These are phyloP conservation scores for Coemansia sp. DNA, from an alignment of 192 early-diverging fungal species.

Conservation along the genomic window DNA sequence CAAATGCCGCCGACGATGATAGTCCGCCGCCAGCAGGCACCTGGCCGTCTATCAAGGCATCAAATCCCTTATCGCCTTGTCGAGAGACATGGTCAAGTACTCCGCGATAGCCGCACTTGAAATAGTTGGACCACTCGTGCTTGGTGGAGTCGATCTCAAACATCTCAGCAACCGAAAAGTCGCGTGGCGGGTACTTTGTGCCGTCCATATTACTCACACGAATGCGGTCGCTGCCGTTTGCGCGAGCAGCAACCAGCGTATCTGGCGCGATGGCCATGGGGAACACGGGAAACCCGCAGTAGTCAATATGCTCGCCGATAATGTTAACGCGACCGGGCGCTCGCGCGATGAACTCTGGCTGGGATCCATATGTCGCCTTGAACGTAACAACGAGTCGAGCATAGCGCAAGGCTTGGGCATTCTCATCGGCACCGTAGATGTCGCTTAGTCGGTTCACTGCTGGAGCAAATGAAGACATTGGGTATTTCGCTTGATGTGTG, in stretches of 20 bases:
- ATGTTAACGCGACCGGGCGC: slow-evolving; percentile 94
- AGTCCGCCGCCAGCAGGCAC: slow-evolving; percentile 88
- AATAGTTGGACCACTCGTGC: slow-evolving; percentile 91
- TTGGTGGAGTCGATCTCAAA: slow-evolving; percentile 71
- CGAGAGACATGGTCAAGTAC: slow-evolving; percentile 40
- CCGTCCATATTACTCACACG: slow-evolving; percentile 31
- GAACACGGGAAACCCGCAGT: slow-evolving; percentile 92
- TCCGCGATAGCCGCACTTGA: slow-evolving; percentile 79
- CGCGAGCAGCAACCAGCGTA: slow-evolving; percentile 36
- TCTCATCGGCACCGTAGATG: slow-evolving; percentile 40
- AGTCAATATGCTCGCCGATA: slow-evolving; percentile 98
- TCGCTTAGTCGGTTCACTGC: slow-evolving; percentile 19
- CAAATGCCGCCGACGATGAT: slow-evolving; percentile 88
- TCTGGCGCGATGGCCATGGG: slow-evolving; percentile 92
- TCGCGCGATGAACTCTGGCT: slow-evolving; percentile 82
- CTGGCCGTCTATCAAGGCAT: slow-evolving; percentile 74
- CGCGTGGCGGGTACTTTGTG: slow-evolving; percentile 38
- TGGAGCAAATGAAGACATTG: slow-evolving; percentile 8
- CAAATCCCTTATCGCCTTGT: slow-evolving; percentile 56
- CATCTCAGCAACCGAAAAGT: slow-evolving; percentile 28
- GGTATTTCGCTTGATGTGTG: neutral
- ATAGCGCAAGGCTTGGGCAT: slow-evolving; percentile 57
- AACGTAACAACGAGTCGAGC: slow-evolving; percentile 55
- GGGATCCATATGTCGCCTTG: slow-evolving; percentile 56
- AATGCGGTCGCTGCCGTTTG: slow-evolving; percentile 29